These are phyloP conservation scores for Metarhizium humberi DNA, from an alignment of 2,329 filamentous ascomycete species.

Conservation along the genomic window DNA sequence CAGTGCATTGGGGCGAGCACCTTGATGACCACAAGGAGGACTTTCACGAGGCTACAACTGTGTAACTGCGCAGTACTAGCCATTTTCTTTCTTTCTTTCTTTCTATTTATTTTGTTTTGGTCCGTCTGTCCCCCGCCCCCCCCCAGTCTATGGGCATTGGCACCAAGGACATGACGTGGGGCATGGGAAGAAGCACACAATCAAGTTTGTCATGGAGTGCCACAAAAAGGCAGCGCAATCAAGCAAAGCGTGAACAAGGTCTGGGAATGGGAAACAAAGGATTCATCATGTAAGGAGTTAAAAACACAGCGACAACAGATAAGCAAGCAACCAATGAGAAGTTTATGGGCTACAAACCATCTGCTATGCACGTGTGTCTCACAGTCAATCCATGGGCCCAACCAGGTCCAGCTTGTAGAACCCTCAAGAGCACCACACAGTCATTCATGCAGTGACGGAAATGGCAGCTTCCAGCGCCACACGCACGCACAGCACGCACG, in stretches of 20 bases:
- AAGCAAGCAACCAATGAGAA: background rate
- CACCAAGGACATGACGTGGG: background rate
- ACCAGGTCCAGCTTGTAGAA: too few species aligned
- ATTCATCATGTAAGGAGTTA: background rate
- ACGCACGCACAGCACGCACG: too few species aligned
- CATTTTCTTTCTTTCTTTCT: background rate
- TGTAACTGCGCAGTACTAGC: slow-evolving; percentile 20
- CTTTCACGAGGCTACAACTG: slow-evolving; percentile 36
- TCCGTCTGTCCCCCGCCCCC: too few species aligned
- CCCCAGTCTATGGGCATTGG: background rate
- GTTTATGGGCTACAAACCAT: background rate
- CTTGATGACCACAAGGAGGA: slow-evolving; percentile 46
- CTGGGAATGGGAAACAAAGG: too few species aligned
- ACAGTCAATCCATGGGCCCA: too few species aligned
- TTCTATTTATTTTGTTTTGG: background rate
- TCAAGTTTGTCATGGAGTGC: background rate
- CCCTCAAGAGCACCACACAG: too few species aligned
- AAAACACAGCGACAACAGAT: background rate
- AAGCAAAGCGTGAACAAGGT: background rate
- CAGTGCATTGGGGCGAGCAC: slow-evolving; percentile 55
- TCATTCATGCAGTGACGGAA: too few species aligned
- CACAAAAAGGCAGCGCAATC: background rate
- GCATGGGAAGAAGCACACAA: background rate
- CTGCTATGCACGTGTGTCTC: background rate
- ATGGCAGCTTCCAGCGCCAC: too few species aligned